A percentile compares a stretch with the other conserved stretches of the same genome.
These are phyloP conservation scores for Arabis hirsuta DNA, from an alignment of 345 rosid species.

Conservation along the genomic window DNA sequence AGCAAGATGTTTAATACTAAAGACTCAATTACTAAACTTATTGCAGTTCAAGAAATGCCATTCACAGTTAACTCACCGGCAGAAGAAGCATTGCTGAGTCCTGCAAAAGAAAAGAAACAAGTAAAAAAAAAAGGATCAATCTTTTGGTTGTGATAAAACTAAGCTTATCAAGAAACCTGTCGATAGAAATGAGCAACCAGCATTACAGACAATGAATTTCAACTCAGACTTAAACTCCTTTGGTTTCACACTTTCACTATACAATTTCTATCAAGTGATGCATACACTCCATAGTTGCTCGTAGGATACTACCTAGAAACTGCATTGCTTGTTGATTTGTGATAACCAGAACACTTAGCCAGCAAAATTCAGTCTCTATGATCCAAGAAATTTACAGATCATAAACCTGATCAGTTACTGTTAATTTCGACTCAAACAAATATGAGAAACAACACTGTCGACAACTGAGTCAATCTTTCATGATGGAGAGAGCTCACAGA, in stretches of 20 bases:
- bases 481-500: no score
- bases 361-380: background rate
- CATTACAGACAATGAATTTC: no score
- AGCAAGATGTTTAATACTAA: background rate
- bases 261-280: background rate
- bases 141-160: background rate
- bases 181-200: no score
- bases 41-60: background rate
- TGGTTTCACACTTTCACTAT: background rate
- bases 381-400: conserved; percentile 7
- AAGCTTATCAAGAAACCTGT: no score
- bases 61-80: conserved; percentile 55
- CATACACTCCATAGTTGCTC: no score
- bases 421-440: background rate
- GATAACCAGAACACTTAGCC: background rate
- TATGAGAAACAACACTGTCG: background rate
- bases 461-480: background rate
- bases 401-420: background rate
- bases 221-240: background rate
- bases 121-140: conserved; percentile 15
- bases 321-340: background rate
- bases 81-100: conserved; percentile 66
- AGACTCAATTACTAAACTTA: background rate
- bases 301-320: background rate
- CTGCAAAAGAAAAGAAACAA: conserved; percentile 54